phyloP scores from a whole-genome alignment of 495 filamentous ascomycete genomes.

The Xanthoparmelia taractica region DNA sequence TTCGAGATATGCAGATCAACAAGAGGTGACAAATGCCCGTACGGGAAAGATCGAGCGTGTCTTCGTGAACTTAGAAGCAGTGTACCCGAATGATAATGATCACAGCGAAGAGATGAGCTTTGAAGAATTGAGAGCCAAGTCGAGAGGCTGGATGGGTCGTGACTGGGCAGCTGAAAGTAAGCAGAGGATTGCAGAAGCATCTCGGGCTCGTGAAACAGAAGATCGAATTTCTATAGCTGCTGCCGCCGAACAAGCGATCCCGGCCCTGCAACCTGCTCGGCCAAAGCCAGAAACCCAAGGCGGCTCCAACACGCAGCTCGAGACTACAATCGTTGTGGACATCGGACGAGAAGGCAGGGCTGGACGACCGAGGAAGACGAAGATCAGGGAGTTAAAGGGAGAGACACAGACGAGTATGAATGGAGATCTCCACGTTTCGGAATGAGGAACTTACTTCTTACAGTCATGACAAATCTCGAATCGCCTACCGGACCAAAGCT shows the following conservation, averaged over 20 bases:
- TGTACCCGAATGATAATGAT: constrained; percentile 71
- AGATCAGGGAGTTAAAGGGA: constrained; percentile 63
- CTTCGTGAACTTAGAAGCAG: constrained; percentile 72
- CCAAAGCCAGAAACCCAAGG: constrained; percentile 9
- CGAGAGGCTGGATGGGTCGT: constrained; percentile 66
- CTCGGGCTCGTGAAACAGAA: not conserved
- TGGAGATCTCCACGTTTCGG: not conserved
- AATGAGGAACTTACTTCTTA: constrained; percentile 22
- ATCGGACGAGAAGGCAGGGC: constrained; percentile 32
- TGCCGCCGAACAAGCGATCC: not conserved
- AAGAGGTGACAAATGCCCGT: constrained; percentile 58
- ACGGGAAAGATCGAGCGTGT: constrained; percentile 75
- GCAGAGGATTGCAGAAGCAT: constrained; percentile 1
- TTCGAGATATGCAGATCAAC: constrained; percentile 50
- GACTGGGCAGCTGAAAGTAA: constrained; percentile 46
- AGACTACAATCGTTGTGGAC: constrained; percentile 30
- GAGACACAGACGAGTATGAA: constrained; percentile 77
- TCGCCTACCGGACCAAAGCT: constrained; percentile 75
- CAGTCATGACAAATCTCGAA: constrained; percentile 86
- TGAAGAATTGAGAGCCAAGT: constrained; percentile 79
- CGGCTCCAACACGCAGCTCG: constrained; percentile 15
- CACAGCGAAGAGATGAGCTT: constrained; percentile 68
- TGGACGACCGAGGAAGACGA: constrained; percentile 54
- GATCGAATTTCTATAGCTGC: not conserved
- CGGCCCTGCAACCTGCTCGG: constrained; percentile 1